phyloP scores from a whole-genome alignment of 805 yeast genomes.

The Kluyveromyces wickerhamii region DNA sequence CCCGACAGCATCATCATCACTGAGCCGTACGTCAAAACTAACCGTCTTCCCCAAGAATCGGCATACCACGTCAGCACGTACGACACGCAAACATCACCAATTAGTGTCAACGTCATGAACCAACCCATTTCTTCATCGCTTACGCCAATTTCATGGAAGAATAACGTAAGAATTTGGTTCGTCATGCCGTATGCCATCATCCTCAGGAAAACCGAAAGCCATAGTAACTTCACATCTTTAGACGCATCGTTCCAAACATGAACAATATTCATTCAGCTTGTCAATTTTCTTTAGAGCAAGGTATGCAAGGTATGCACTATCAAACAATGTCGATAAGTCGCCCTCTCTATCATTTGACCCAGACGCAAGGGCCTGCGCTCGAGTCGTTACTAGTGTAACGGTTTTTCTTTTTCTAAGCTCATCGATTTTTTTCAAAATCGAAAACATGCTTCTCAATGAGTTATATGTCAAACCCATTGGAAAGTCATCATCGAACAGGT shows the following conservation, averaged over 20 bases:
- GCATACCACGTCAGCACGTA: constrained; percentile 71
- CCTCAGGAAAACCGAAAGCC: constrained; percentile 63
- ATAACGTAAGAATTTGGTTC: constrained; percentile 68
- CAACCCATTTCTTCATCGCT: constrained; percentile 56
- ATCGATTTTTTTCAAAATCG: neutral
- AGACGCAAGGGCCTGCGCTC: no score
- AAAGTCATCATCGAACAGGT: no score
- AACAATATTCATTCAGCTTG: constrained; percentile 17
- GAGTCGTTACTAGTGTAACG: no score
- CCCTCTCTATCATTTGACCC: no score
- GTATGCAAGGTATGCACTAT: no score
- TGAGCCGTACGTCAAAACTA: constrained; percentile 56
- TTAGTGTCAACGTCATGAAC: constrained; percentile 73
- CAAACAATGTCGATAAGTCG: no score
- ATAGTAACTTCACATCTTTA: constrained; percentile 52
- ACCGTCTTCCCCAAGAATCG: constrained; percentile 58
- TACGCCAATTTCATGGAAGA: constrained; percentile 46
- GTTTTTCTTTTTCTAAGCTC: neutral
- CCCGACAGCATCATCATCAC: constrained; percentile 66
- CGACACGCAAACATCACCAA: constrained; percentile 72
- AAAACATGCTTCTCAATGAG: no score
- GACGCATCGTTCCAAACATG: constrained; percentile 31
- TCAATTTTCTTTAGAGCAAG: no score
- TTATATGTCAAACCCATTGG: no score
- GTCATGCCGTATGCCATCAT: constrained; percentile 71